A percentile compares a stretch with the other conserved stretches of the same genome.
Conservation (phyloP, 2,329 filamentous ascomycete species). For the Alternaria triticimaculans region DNA sequence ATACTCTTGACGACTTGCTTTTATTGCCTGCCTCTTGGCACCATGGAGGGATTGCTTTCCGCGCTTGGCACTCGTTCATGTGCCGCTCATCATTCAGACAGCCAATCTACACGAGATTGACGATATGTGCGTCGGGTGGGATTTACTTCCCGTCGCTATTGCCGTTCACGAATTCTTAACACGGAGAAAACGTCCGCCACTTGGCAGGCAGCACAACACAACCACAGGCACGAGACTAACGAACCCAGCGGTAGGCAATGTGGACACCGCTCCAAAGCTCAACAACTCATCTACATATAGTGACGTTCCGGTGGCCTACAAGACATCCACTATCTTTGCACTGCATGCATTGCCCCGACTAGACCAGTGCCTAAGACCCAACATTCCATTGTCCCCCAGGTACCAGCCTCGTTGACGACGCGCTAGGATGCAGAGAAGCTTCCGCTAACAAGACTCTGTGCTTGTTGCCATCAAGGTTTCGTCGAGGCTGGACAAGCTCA, state of each 20-base stretch:
- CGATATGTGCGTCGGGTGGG: neutral
- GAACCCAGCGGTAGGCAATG: neutral
- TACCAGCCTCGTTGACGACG: neutral
- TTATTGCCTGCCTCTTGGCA: slow-evolving; percentile 23
- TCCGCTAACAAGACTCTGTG: slow-evolving; percentile 8
- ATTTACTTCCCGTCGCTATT: neutral
- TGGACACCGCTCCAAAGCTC: neutral
- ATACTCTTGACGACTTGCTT: slow-evolving; percentile 11
- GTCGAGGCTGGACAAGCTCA: slow-evolving; percentile 3
- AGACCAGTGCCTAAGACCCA: neutral
- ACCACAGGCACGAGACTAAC: neutral
- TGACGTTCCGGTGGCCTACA: neutral
- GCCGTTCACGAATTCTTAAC: neutral
- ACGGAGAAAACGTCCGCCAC: neutral
- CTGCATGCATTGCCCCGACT: neutral
- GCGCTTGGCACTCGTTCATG: slow-evolving; percentile 27
- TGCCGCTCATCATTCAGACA: neutral
- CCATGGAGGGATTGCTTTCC: slow-evolving; percentile 26
- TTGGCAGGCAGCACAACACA: neutral
- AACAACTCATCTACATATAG: neutral
- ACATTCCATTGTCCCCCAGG: neutral
- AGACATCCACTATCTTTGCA: neutral
- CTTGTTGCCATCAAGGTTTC: slow-evolving; percentile 25
- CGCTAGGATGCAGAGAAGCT: slow-evolving; percentile 1
- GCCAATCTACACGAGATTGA: slow-evolving; percentile 12